These are phyloP conservation scores for Populus alba DNA, from an alignment of 345 rosid species.

Conservation along the genomic window DNA sequence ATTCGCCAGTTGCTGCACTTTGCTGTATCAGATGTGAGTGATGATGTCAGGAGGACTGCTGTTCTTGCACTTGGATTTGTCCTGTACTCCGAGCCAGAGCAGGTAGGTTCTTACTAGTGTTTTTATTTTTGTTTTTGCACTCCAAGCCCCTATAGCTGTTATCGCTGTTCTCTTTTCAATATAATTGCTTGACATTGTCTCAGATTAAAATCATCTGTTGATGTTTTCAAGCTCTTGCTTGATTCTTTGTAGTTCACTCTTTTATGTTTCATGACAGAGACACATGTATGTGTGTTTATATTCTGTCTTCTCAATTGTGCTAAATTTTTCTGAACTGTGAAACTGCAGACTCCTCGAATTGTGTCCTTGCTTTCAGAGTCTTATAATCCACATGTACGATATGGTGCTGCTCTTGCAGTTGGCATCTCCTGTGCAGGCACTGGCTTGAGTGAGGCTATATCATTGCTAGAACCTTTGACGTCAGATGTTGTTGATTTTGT, in stretches of 20 bases:
- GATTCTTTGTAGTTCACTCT: background rate
- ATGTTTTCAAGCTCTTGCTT: background rate
- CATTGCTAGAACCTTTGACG: slow-evolving; percentile 92
- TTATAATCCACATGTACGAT: slow-evolving; percentile 97
- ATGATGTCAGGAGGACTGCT: slow-evolving; percentile 98
- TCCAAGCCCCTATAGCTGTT: background rate
- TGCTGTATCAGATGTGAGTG: slow-evolving; percentile 99
- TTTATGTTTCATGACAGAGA: background rate
- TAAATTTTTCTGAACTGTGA: slow-evolving; percentile 14
- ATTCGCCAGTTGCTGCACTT: slow-evolving; percentile 97
- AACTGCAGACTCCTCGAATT: slow-evolving; percentile 87
- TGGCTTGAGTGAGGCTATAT: slow-evolving; percentile 97
- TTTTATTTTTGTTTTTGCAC: background rate
- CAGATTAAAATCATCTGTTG: background rate
- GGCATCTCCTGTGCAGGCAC: slow-evolving; percentile 99
- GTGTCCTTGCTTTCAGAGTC: slow-evolving; percentile 96
- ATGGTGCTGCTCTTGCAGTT: slow-evolving; percentile 99
- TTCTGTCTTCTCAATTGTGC: background rate
- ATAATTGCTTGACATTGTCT: background rate
- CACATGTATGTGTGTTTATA: background rate
- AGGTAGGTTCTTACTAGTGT: slow-evolving; percentile 43
- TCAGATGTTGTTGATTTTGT: slow-evolving; percentile 99
- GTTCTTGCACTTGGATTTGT: slow-evolving; percentile 99
- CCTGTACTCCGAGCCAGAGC: slow-evolving; percentile 94
- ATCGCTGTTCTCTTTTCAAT: slow-evolving; percentile 7